Evolutionary conservation across 2,329 filamentous ascomycete genomes (phyloP).

Genomic region (Fusarium keratoplasticum): DNA sequence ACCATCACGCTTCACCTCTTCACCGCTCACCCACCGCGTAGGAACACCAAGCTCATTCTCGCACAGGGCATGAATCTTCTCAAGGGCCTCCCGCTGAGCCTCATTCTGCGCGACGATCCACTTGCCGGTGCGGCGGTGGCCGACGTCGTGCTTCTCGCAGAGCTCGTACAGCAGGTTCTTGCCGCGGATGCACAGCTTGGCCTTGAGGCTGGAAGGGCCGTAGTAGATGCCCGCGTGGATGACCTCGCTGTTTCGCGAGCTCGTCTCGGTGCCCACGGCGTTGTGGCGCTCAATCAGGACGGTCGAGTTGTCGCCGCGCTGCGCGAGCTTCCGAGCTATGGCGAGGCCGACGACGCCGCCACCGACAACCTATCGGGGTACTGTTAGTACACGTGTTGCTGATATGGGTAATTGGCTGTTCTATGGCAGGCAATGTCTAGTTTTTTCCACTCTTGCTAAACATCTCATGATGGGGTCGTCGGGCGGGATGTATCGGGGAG

Average conservation of each 20-base stretch:
- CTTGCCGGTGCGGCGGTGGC: slow-evolving; percentile 82
- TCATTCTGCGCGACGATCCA: slow-evolving; percentile 93
- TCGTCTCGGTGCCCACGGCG: slow-evolving; percentile 84
- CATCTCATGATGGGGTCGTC: slow-evolving; percentile 10
- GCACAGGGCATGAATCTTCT: slow-evolving; percentile 62
- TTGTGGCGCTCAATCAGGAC: slow-evolving; percentile 85
- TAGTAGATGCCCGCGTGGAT: slow-evolving; percentile 98
- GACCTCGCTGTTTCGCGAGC: slow-evolving; percentile 92
- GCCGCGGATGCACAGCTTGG: slow-evolving; percentile 82
- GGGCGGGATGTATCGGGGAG: slow-evolving; percentile 8
- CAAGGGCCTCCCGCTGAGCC: slow-evolving; percentile 72
- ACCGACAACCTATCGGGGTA: slow-evolving; percentile 62
- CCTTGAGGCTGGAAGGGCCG: slow-evolving; percentile 80
- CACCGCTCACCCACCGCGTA: slow-evolving; percentile 73
- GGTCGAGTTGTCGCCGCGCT: slow-evolving; percentile 70
- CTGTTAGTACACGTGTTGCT: background rate
- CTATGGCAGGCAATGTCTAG: background rate
- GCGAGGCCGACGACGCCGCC: slow-evolving; percentile 82
- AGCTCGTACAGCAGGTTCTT: slow-evolving; percentile 82
- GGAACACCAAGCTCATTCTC: slow-evolving; percentile 66
- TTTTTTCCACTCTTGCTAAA: background rate
- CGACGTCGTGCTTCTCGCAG: slow-evolving; percentile 75
- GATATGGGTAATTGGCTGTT: background rate
- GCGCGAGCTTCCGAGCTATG: slow-evolving; percentile 78
- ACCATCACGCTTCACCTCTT: slow-evolving; percentile 74